Percentiles rank a stretch among this genome's conserved stretches.
These are phyloP conservation scores for Diplodia intermedia DNA, from an alignment of 2,329 filamentous ascomycete genomes.

Conservation along the genomic window DNA sequence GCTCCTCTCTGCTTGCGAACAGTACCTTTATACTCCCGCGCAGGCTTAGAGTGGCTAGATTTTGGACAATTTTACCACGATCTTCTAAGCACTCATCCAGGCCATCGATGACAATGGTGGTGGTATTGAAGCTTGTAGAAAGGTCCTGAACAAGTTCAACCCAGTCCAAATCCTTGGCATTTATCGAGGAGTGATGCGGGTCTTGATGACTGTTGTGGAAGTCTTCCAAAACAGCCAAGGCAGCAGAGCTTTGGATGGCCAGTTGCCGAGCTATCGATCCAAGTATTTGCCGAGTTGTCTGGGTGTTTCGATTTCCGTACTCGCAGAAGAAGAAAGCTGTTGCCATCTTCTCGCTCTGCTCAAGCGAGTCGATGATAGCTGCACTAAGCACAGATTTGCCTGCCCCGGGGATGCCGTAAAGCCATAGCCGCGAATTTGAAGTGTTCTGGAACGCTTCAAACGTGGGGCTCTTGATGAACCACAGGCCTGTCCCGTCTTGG, in stretches of 20 bases:
- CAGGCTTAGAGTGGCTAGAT: not conserved
- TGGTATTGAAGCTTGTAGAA: not conserved
- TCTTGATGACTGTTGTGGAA: not conserved
- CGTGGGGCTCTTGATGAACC: not conserved
- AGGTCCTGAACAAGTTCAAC: not conserved
- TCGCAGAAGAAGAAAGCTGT: constrained; percentile 12
- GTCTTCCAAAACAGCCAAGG: not conserved
- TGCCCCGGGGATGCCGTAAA: not conserved
- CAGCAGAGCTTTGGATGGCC: not conserved
- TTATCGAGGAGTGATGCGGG: no score
- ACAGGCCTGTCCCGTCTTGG: not conserved
- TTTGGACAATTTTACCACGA: not conserved
- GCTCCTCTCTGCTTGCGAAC: constrained; percentile 1
- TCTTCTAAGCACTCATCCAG: not conserved
- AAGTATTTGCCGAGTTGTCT: not conserved
- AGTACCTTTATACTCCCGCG: not conserved
- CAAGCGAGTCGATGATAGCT: not conserved
- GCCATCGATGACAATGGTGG: constrained; percentile 13
- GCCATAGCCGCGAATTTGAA: not conserved
- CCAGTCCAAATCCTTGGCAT: not conserved
- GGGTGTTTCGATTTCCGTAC: not conserved
- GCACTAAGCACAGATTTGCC: constrained; percentile 13
- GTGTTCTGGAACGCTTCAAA: not conserved
- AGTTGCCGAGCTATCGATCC: not conserved
- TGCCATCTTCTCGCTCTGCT: not conserved